phyloP scores from a whole-genome alignment of 257 asterid genomes.

The Lavandula angustifolia region DNA sequence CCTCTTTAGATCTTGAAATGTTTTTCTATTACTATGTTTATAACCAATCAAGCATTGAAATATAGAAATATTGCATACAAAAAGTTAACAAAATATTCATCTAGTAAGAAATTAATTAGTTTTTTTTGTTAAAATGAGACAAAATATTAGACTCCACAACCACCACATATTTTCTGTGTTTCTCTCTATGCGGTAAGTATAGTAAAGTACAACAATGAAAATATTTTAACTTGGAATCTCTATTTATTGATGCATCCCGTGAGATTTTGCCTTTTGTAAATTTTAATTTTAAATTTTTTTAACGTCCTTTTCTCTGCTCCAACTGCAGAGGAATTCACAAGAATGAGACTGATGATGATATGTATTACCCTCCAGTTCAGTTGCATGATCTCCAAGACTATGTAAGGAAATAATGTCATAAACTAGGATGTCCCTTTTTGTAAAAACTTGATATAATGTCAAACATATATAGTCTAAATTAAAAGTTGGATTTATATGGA shows the following conservation, averaged over 20 bases:
- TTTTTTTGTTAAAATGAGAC: too few relatives aligned
- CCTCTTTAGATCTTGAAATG: too few relatives aligned
- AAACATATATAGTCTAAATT: too few relatives aligned
- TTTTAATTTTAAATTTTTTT: neutral
- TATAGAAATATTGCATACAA: too few relatives aligned
- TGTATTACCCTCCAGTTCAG: constrained; percentile 55
- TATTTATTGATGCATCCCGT: constrained; percentile 27
- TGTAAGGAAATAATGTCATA: constrained; percentile 35
- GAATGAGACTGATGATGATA: constrained; percentile 29
- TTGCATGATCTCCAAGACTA: constrained; percentile 43
- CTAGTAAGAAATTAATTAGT: too few relatives aligned
- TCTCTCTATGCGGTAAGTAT: neutral
- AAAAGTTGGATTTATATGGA: constrained; percentile 2
- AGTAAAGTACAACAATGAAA: constrained; percentile 17
- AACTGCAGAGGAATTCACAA: constrained; percentile 39
- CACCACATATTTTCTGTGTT: constrained; percentile 21
- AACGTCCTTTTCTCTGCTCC: neutral
- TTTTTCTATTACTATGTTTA: neutral
- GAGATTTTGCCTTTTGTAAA: constrained; percentile 19
- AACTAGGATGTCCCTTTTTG: too few relatives aligned
- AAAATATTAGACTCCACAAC: neutral
- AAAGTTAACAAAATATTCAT: too few relatives aligned
- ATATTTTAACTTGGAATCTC: neutral
- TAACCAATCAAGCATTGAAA: neutral
- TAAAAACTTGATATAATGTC: too few relatives aligned